Base-by-base conservation (phyloP, 2,329 filamentous ascomycete genomes). In the Lasiodiplodia citricola region DNA sequence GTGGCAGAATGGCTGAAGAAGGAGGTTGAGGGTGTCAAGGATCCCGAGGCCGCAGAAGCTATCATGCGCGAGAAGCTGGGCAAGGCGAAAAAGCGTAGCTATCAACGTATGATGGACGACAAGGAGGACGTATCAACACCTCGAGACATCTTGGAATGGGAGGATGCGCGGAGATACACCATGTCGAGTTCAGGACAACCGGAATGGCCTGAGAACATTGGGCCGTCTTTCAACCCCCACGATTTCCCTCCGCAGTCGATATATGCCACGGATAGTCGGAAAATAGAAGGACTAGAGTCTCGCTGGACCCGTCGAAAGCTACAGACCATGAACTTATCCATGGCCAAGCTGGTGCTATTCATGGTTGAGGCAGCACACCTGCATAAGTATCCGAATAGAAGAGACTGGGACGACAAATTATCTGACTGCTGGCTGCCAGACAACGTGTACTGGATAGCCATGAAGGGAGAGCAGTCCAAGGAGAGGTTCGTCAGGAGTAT, bases 211-310 rank as follows among this genome's bases (percentile, higher is more conserved):
- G 47, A 74, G 11, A 84, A 82, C 68, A 83, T 82, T 18, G 82
- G 80, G 2, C 72, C 72, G 18, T 66, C 68, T 4, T 58, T 80
- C 41, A 69, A 75, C 16, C 71, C 70, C 3, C 69, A 77, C 37
- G 71, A 79, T 66, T 71, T 84, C 28, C 78, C 83, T 8, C 83
- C 83, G 3, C 80, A 84, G 66, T 85, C 83, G 3, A 73, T 84
- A 31, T 85, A 83, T 74, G 80, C 83, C 2, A 66, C 73, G 0
- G 75, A 78, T n/a, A 21, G 66, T 10, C 65, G 73, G 16, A 80
- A 79, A 18, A 58, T 70, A 44, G 76, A 74, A 21, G 76, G 78
- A 0, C 71, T 78, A 38, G 70, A 73, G 11, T 75, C 70, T 47
- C 73, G 76, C 44, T 81, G 80, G 72, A 76, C 74, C 0, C 75